Evolutionary conservation across 306 rosid genomes (phyloP).

Genomic region (Oxytropis ochrocephala): DNA sequence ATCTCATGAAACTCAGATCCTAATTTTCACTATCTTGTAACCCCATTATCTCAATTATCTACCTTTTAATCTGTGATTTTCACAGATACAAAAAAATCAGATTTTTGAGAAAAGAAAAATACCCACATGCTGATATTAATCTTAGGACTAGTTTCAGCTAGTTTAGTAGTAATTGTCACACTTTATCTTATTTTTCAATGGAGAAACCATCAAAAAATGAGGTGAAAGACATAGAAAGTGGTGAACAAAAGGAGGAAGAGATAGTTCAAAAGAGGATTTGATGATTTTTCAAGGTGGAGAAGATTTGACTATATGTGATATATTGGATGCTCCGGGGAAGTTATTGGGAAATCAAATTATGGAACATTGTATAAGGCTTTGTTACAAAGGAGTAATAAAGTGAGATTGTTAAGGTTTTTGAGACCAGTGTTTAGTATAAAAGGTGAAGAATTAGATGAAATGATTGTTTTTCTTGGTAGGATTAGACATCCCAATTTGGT

Average conservation of each 20-base stretch:
- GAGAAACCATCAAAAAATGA: constrained; percentile 28
- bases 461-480: constrained; percentile 58
- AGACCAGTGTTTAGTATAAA: constrained; percentile 68
- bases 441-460: constrained; percentile 52
- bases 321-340: constrained; percentile 96
- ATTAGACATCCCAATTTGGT: constrained; percentile 74
- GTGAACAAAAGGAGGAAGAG: constrained; percentile 34
- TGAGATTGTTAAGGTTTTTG: constrained; percentile 77
- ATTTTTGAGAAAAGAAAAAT: constrained; percentile 25
- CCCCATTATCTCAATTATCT: constrained; percentile 16
- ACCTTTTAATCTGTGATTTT: neutral
- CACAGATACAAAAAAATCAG: neutral
- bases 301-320: constrained; percentile 64
- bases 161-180: constrained; percentile 33
- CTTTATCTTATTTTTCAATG: constrained; percentile 36
- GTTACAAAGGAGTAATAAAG: constrained; percentile 54
- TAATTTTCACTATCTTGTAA: neutral
- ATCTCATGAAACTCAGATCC: constrained; percentile 36
- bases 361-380: constrained; percentile 88
- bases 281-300: constrained; percentile 64
- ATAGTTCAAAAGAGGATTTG: constrained; percentile 48
- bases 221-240: constrained; percentile 48
- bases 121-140: constrained; percentile 46
- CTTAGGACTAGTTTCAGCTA: constrained; percentile 30
- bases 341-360: constrained; percentile 82